phyloP scores from a whole-genome alignment of 768 basidiomycete genomes.

The Leucocoprinus leucothites region DNA sequence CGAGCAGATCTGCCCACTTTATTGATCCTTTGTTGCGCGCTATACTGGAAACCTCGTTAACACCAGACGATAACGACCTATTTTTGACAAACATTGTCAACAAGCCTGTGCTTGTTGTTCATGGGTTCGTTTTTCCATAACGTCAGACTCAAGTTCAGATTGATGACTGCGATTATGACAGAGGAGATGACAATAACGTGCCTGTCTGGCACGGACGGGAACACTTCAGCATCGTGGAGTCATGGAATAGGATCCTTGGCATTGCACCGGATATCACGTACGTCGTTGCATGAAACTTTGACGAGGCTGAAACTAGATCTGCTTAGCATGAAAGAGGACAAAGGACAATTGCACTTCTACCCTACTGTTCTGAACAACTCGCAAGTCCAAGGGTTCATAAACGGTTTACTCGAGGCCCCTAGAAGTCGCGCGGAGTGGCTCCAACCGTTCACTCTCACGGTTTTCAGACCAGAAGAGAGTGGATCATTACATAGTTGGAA shows the following conservation, averaged over 20 bases:
- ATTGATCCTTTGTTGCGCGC: conserved; percentile 71
- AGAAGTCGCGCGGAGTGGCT: neutral
- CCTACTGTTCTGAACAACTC: conserved; percentile 51
- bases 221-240: conserved; percentile 52
- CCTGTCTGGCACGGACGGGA: conserved; percentile 83
- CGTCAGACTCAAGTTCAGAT: neutral
- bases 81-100: conserved; percentile 76
- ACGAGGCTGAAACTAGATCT: neutral
- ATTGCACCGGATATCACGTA: conserved; percentile 48
- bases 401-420: conserved; percentile 21
- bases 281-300: conserved; percentile 16
- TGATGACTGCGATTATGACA: conserved; percentile 21
- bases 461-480: conserved; percentile 62
- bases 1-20: conserved; percentile 62
- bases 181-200: conserved; percentile 82
- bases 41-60: conserved; percentile 71
- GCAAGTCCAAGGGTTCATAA: conserved; percentile 55
- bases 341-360: conserved; percentile 71
- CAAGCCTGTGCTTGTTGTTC: conserved; percentile 69
- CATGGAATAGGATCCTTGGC: conserved; percentile 42
- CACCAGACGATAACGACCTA: conserved; percentile 85
- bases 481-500: conserved; percentile 71
- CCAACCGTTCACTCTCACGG: conserved; percentile 65
- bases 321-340: conserved; percentile 58
- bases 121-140: conserved; percentile 48